phyloP scores from a whole-genome alignment of 2,329 filamentous ascomycete genomes.

The Cercospora zeina region DNA sequence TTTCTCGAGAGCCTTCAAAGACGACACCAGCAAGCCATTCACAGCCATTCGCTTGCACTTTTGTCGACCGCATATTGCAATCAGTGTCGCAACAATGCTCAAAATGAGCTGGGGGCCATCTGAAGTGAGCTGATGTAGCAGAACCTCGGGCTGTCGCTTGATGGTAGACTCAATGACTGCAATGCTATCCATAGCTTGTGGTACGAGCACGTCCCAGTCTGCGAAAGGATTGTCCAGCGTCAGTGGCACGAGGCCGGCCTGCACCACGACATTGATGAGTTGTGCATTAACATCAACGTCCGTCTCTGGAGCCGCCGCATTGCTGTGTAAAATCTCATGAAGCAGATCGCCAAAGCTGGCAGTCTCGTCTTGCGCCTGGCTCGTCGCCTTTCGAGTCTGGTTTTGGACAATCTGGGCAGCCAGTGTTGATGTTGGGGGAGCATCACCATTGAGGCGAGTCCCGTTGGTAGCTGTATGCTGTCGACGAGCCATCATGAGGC shows the following conservation, averaged over 20 bases:
- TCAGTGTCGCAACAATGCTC: slow-evolving; percentile 56
- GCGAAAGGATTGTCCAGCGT: slow-evolving; percentile 69
- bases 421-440: slow-evolving; percentile 70
- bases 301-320: slow-evolving; percentile 57
- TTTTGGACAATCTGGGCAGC: slow-evolving; percentile 85
- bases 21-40: slow-evolving; percentile 43
- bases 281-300: slow-evolving; percentile 77
- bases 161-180: slow-evolving; percentile 75
- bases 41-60: slow-evolving; percentile 46
- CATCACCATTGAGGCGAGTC: slow-evolving; percentile 34
- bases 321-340: slow-evolving; percentile 57
- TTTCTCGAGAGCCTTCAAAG: slow-evolving; percentile 42
- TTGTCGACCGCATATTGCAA: slow-evolving; percentile 50
- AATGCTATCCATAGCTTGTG: slow-evolving; percentile 69
- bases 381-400: slow-evolving; percentile 56
- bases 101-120: slow-evolving; percentile 54
- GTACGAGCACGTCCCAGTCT: slow-evolving; percentile 55
- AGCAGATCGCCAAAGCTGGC: slow-evolving; percentile 75
- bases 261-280: slow-evolving; percentile 78
- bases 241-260: slow-evolving; percentile 72
- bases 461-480: slow-evolving; percentile 16
- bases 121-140: slow-evolving; percentile 46
- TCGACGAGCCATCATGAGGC: slow-evolving; percentile 44
- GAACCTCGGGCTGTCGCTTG: slow-evolving; percentile 70
- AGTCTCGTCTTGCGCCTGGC: slow-evolving; percentile 45